Evolutionary conservation across 352 stramenopile genomes (phyloP).

Genomic region (Saprolegnia parasitica): DNA sequence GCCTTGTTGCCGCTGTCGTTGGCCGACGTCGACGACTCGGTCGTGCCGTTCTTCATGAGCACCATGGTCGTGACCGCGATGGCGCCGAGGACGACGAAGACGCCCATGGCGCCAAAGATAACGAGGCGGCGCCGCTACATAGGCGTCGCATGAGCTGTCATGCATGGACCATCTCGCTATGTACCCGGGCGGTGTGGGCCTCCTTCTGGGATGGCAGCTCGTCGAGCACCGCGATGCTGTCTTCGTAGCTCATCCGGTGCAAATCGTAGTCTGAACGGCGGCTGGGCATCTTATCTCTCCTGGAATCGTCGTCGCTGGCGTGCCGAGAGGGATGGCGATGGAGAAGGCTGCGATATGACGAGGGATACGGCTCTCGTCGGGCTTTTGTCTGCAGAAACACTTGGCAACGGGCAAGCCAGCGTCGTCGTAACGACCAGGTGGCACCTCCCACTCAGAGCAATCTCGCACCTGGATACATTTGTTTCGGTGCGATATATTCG

Average conservation of each 20-base stretch:
- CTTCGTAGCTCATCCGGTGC: conserved; percentile 3
- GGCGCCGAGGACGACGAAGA: conserved; percentile 33
- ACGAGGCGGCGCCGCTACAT: conserved; percentile 8
- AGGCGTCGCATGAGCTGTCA: background rate
- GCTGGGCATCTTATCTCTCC: background rate
- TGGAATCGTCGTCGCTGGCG: background rate
- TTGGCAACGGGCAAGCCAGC: background rate
- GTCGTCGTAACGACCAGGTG: background rate
- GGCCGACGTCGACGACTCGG: conserved; percentile 21
- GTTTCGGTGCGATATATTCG: background rate
- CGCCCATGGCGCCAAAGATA: conserved; percentile 30
- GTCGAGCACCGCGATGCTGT: conserved; percentile 14
- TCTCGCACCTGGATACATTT: background rate
- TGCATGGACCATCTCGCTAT: background rate
- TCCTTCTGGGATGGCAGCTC: conserved; percentile 11
- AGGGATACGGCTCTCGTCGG: conserved; percentile 4
- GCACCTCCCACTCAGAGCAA: background rate
- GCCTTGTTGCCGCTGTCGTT: conserved; percentile 16
- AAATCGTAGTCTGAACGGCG: conserved; percentile 5
- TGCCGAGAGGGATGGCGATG: background rate
- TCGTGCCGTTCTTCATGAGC: conserved; percentile 30
- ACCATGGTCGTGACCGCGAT: conserved; percentile 28
- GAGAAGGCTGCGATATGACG: background rate
- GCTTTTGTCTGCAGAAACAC: conserved; percentile 9
- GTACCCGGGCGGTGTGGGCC: conserved; percentile 3